Conservation (phyloP, 2,329 filamentous ascomycete genomes). For the Penicillium sclerotiorum region DNA sequence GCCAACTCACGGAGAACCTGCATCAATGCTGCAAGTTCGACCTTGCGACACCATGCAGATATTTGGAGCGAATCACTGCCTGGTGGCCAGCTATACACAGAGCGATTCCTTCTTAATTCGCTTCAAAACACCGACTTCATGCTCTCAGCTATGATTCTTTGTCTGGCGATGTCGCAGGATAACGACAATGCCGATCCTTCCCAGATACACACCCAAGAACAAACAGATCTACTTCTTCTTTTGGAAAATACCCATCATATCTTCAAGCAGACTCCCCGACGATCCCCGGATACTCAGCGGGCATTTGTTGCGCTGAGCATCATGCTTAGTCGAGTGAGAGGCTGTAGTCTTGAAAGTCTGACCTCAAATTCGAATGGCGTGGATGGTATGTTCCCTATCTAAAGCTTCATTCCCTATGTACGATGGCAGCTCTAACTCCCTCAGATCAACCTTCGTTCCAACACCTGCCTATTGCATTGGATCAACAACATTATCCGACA, state of each 20-base stretch:
- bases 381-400: constrained; percentile 1
- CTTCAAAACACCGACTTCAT: constrained; percentile 64
- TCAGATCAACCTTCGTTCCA: constrained; percentile 10
- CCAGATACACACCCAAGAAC: constrained; percentile 10
- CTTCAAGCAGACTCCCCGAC: constrained; percentile 25
- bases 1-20: constrained; percentile 50
- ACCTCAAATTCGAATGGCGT: constrained; percentile 6
- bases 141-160: constrained; percentile 63
- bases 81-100: constrained; percentile 55
- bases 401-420: not conserved
- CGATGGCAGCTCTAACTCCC: not conserved
- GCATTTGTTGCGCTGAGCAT: constrained; percentile 30
- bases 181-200: constrained; percentile 12
- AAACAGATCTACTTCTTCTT: constrained; percentile 26
- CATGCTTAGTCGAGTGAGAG: constrained; percentile 32
- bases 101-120: constrained; percentile 61
- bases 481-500: constrained; percentile 5
- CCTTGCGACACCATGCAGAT: constrained; percentile 54
- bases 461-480: not conserved
- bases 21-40: constrained; percentile 51
- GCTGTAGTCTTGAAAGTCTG: not conserved
- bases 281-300: constrained; percentile 32
- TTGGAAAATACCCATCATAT: constrained; percentile 32
- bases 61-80: constrained; percentile 56
- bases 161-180: constrained; percentile 44